Base-by-base conservation (phyloP, 208 protist species). In the Trypanosoma congolense region DNA sequence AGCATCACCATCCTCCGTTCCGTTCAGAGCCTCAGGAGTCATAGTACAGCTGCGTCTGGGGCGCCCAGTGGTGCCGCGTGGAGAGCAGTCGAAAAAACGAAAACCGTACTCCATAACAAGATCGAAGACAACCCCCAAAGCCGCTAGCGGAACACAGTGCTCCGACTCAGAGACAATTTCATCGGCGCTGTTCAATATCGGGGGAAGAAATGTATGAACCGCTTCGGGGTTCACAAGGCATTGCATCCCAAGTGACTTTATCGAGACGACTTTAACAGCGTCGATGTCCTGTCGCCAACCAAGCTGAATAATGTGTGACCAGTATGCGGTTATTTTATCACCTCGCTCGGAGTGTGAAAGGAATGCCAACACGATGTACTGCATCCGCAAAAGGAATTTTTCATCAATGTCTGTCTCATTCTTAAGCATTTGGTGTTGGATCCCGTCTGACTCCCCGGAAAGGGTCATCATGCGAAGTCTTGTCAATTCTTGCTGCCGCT, bases 181-280 rank as follows among this genome's bases (percentile, higher is more conserved):
- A 26, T 69, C 54, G 4, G 88, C 72, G 54, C 92, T 83, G 31
- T 57, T 68, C 8, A 92, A 44, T 51, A 95, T 81, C 19, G 92
- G 67, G 9, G 88, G 88, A 71, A 95, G 79, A 65, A 95, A 95
- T 35, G 88, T 95, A 67, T 95, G 88, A 30, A 95, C 88, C 24
- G 75, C 75, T 33, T 91, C 82, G 6, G 88, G 81, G 52, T 76
- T 82, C 35, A 95, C 84, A 19, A 95, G 76, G 68, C 88, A 95
- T 63, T 85, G 82, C 44, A 95, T 50, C 8, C 80, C 79, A 0
- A 95, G 68, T 16, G 84, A 90, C 38, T 77, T 76, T 19, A 80
- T 95, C 22, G 88, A 81, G 18, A 67, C 73, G 29, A 84, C 77
- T n/a, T 77, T 73, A 25, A 95, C 88, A 50, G 40, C 65, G 28